Conservation (phyloP, 2,329 filamentous ascomycete species). For the Penicillium polonicum region DNA sequence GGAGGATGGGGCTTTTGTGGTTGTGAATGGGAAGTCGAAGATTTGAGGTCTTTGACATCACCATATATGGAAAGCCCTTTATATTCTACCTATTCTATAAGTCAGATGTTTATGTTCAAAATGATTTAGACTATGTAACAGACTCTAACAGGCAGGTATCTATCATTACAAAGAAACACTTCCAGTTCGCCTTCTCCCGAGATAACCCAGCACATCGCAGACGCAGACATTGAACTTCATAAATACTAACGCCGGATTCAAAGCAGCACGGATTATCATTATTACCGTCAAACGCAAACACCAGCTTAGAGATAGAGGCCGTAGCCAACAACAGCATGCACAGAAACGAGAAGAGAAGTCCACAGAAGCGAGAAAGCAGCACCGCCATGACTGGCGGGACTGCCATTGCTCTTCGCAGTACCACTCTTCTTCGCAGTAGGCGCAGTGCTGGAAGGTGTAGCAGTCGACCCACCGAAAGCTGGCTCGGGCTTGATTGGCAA, state of each 20-base stretch:
- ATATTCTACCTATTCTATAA: not conserved
- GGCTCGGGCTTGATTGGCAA: not conserved
- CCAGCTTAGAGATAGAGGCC: not conserved
- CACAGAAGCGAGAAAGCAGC: not conserved
- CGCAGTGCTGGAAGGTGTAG: not conserved
- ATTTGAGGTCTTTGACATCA: not conserved
- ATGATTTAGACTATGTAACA: not conserved
- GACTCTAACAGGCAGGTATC: not conserved
- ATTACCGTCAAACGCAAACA: not conserved
- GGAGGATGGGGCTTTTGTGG: slow-evolving; percentile 60
- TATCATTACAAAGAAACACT: not conserved
- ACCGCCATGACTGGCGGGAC: not conserved
- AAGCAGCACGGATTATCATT: not conserved
- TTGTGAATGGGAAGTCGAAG: slow-evolving; percentile 36
- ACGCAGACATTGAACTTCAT: not conserved
- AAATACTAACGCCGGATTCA: not conserved
- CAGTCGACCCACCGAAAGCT: not conserved
- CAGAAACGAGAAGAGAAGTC: not conserved
- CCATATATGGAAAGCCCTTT: not conserved
- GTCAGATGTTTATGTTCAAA: not conserved
- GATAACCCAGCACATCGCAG: not conserved
- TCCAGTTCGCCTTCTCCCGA: not conserved
- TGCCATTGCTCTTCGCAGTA: not conserved
- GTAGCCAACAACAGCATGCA: not conserved
- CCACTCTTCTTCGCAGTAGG: slow-evolving; percentile 1